Conservation (phyloP, 1,284 basidiomycete species). For the Fomitopsis betulina region DNA sequence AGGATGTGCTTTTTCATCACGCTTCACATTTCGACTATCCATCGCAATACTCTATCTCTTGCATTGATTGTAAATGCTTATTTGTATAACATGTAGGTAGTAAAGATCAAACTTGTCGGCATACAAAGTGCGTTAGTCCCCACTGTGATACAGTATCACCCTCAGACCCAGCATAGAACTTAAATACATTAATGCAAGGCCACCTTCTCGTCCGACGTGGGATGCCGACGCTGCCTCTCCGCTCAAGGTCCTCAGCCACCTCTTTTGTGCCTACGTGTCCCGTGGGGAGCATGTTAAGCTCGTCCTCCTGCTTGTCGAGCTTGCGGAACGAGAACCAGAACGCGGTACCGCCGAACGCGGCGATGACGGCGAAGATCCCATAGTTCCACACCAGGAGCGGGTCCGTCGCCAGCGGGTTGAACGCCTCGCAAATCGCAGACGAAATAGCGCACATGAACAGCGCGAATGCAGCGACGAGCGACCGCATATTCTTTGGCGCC, state of each 20-base stretch:
- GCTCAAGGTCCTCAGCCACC: not conserved
- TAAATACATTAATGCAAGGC: not conserved
- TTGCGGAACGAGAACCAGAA: slow-evolving; percentile 64
- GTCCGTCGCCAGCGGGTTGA: slow-evolving; percentile 42
- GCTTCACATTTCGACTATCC: no score
- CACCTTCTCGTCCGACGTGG: not conserved
- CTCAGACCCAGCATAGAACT: not conserved
- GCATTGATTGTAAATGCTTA: no score
- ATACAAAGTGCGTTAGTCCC: not conserved
- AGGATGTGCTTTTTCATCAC: no score
- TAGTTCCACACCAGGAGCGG: slow-evolving; percentile 54
- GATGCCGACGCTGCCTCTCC: not conserved
- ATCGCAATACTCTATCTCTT: no score
- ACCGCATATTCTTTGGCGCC: slow-evolving; percentile 78
- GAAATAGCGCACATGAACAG: slow-evolving; percentile 67
- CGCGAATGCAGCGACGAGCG: slow-evolving; percentile 71
- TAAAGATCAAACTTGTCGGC: not conserved
- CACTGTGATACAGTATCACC: not conserved
- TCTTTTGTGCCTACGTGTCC: not conserved
- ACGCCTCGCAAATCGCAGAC: slow-evolving; percentile 66
- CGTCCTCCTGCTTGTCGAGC: slow-evolving; percentile 62
- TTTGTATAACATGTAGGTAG: no score
- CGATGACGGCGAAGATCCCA: slow-evolving; percentile 35
- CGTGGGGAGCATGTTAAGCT: slow-evolving; percentile 37
- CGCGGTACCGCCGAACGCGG: slow-evolving; percentile 36